phyloP scores from a whole-genome alignment of 805 yeast genomes.

The Cyberlindnera veronae region DNA sequence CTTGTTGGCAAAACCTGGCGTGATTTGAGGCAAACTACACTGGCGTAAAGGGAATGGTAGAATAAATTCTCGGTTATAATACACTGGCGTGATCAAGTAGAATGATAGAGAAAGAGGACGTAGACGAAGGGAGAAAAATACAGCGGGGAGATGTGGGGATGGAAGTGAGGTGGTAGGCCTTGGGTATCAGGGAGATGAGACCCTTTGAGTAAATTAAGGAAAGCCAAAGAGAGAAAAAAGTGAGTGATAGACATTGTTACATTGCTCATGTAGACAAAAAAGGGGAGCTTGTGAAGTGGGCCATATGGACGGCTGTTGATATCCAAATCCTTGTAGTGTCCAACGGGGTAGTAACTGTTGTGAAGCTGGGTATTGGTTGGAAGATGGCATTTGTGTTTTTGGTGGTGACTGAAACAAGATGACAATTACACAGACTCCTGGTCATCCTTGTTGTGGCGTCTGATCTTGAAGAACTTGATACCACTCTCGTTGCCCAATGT shows the following conservation, averaged over 20 bases:
- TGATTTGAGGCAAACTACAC: too few species aligned
- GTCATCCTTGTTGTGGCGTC: slow-evolving; percentile 45
- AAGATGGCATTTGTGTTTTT: neutral
- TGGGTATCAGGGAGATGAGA: neutral
- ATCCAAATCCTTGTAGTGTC: neutral
- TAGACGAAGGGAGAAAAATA: too few species aligned
- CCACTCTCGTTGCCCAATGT: slow-evolving; percentile 46
- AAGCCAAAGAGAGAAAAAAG: neutral
- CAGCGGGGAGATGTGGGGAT: too few species aligned
- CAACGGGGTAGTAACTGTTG: neutral
- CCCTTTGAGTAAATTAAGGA: neutral
- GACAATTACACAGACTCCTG: slow-evolving; percentile 36
- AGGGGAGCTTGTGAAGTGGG: too few species aligned
- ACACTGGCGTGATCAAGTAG: too few species aligned
- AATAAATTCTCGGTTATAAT: too few species aligned
- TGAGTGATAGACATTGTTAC: neutral
- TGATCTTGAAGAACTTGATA: slow-evolving; percentile 73
- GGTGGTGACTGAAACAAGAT: too few species aligned
- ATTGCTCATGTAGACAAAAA: neutral
- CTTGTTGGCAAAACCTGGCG: too few species aligned
- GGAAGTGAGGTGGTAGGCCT: too few species aligned
- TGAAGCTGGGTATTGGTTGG: neutral
- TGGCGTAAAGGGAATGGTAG: too few species aligned
- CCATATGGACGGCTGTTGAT: too few species aligned
- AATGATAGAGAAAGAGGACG: too few species aligned